These are phyloP conservation scores for Paramyrothecium sp. DNA, from an alignment of 2,329 filamentous ascomycete genomes.

Conservation along the genomic window DNA sequence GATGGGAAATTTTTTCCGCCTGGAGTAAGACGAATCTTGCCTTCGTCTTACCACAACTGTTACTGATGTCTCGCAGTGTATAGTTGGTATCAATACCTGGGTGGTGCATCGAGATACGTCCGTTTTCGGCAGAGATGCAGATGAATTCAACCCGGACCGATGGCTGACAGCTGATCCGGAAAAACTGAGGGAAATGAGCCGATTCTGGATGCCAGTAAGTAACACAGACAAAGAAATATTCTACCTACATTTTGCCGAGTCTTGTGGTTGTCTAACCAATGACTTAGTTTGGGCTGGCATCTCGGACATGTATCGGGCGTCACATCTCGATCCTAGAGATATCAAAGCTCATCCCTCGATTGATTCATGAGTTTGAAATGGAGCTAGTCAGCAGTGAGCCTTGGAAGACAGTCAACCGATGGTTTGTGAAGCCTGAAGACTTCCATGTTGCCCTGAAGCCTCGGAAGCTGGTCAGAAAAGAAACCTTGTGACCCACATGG, in stretches of 20 bases:
- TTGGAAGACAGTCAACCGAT: slow-evolving; percentile 35
- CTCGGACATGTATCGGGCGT: slow-evolving; percentile 40
- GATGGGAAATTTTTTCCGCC: slow-evolving; percentile 27
- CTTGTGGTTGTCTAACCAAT: slow-evolving; percentile 1
- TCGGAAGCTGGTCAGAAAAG: too few species aligned
- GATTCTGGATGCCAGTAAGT: slow-evolving; percentile 24
- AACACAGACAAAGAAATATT: too few species aligned
- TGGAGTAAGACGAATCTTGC: slow-evolving; percentile 15
- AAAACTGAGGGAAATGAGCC: slow-evolving; percentile 23
- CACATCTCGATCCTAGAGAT: slow-evolving; percentile 43
- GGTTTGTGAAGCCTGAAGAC: slow-evolving; percentile 41
- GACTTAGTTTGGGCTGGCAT: slow-evolving; percentile 36
- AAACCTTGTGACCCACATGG: too few species aligned
- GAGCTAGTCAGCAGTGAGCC: slow-evolving; percentile 13
- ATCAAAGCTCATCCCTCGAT: slow-evolving; percentile 37
- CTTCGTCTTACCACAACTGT: not conserved
- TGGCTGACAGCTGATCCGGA: slow-evolving; percentile 30
- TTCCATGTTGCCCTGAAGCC: slow-evolving; percentile 26
- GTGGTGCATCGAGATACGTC: slow-evolving; percentile 26
- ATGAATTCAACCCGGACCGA: slow-evolving; percentile 36
- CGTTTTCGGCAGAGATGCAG: slow-evolving; percentile 28
- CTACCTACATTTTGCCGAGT: too few species aligned
- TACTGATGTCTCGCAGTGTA: slow-evolving; percentile 13
- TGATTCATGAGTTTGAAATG: slow-evolving; percentile 32
- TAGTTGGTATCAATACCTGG: slow-evolving; percentile 35